phyloP scores from a whole-genome alignment of 1,139 yeast genomes.

The Scheffersomyces illinoinensis region DNA sequence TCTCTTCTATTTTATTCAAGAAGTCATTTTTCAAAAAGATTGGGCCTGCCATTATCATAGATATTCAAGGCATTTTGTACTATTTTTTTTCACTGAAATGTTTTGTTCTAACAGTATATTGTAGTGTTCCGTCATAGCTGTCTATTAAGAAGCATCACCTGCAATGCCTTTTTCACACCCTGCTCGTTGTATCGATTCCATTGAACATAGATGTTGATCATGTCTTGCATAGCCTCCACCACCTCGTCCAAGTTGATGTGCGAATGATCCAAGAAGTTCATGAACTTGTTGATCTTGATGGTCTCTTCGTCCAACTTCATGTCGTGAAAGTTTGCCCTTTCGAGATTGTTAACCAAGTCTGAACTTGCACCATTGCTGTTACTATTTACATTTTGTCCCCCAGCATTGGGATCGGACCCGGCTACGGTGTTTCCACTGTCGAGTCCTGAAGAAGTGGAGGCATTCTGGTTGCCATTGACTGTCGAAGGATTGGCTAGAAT shows the following conservation, averaged over 20 bases:
- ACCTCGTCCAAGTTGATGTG: conserved; percentile 77
- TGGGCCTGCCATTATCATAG: no score
- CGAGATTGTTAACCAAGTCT: conserved; percentile 8
- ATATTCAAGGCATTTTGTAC: neutral
- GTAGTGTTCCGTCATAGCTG: conserved; percentile 7
- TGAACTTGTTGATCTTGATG: conserved; percentile 52
- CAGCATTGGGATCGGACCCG: neutral
- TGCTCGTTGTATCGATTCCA: conserved; percentile 85
- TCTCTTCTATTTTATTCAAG: no score
- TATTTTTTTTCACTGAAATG: neutral
- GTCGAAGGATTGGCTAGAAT: conserved; percentile 18
- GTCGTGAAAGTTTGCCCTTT: conserved; percentile 24
- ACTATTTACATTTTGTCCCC: neutral
- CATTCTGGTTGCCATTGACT: conserved; percentile 1
- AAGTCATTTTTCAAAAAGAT: no score
- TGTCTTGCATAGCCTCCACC: conserved; percentile 79
- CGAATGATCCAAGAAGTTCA: conserved; percentile 68
- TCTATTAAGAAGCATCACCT: conserved; percentile 40
- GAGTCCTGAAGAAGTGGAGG: neutral
- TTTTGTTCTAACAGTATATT: neutral
- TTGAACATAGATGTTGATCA: conserved; percentile 72
- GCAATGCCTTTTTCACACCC: conserved; percentile 41
- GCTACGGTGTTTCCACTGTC: neutral
- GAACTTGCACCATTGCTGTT: neutral
- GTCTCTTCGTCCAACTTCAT: conserved; percentile 40